Evolutionary conservation across 1,284 basidiomycete species (phyloP).

Genomic region (Trametes versicolor): DNA sequence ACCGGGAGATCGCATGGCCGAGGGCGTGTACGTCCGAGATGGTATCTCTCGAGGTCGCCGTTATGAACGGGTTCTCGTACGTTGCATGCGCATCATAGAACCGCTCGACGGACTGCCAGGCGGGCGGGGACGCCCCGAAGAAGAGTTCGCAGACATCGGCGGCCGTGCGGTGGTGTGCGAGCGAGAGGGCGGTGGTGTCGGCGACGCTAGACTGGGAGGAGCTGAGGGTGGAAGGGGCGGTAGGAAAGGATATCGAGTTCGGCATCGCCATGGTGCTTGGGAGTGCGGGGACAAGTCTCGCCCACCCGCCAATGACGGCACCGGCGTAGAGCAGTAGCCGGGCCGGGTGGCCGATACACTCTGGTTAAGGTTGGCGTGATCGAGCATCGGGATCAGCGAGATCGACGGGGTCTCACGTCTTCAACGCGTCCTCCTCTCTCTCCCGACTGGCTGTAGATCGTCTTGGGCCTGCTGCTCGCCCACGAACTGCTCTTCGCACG

Average conservation of each 20-base stretch:
- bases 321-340: background rate
- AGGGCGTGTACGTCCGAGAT: slow-evolving; percentile 75
- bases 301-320: background rate
- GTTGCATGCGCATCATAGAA: slow-evolving; percentile 77
- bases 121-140: slow-evolving; percentile 61
- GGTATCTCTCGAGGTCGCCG: slow-evolving; percentile 73
- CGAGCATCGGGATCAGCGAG: slow-evolving; percentile 18
- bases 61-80: slow-evolving; percentile 80
- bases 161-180: slow-evolving; percentile 64
- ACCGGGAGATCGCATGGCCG: slow-evolving; percentile 60
- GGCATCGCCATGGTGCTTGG: slow-evolving; percentile 16
- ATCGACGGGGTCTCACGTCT: slow-evolving; percentile 3
- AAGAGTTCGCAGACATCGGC: slow-evolving; percentile 74
- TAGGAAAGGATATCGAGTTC: slow-evolving; percentile 36
- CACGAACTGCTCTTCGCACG: too few species aligned
- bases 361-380: slow-evolving; percentile 21
- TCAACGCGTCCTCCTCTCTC: background rate
- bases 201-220: slow-evolving; percentile 23
- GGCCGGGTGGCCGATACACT: background rate
- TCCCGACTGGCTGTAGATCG: background rate
- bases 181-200: slow-evolving; percentile 45
- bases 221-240: slow-evolving; percentile 18
- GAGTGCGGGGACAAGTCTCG: background rate
- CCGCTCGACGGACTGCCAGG: slow-evolving; percentile 60
- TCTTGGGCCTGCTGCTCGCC: too few species aligned